A percentile compares a stretch with the other conserved stretches of the same genome.
Conservation (phyloP, 1,139 yeast species). For the Pichia sp. region DNA sequence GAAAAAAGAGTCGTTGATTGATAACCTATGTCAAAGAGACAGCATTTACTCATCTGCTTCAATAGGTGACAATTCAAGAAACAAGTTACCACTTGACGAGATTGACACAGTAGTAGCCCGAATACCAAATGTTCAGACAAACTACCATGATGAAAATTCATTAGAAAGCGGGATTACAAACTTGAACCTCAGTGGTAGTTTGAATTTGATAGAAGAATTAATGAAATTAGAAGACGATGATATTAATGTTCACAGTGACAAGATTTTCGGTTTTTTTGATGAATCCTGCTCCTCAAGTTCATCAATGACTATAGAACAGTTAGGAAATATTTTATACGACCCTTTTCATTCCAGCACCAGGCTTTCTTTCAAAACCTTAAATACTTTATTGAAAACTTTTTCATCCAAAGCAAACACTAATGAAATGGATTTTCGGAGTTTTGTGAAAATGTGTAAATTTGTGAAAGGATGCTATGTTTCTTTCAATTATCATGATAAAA, state of each 20-base stretch:
- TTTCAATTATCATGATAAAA: slow-evolving; percentile 28
- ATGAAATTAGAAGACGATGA: slow-evolving; percentile 15
- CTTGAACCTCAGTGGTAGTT: not conserved
- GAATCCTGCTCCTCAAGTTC: slow-evolving; percentile 19
- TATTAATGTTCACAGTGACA: slow-evolving; percentile 25
- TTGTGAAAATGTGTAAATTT: slow-evolving; percentile 28
- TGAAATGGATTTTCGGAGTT: slow-evolving; percentile 27
- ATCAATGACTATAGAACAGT: slow-evolving; percentile 7
- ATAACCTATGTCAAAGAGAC: not conserved
- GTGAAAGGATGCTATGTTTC: slow-evolving; percentile 31
- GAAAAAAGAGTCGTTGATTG: not conserved
- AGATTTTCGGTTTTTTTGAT: slow-evolving; percentile 19
- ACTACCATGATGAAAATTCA: not conserved
- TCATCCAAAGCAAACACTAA: slow-evolving; percentile 9
- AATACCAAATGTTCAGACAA: slow-evolving; percentile 18
- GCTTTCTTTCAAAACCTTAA: slow-evolving; percentile 14
- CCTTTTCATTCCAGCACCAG: slow-evolving; percentile 15
- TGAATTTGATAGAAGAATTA: slow-evolving; percentile 19
- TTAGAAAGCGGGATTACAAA: slow-evolving; percentile 9
- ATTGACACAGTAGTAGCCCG: slow-evolving; percentile 7
- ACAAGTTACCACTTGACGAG: not conserved
- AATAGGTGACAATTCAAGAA: slow-evolving; percentile 1
- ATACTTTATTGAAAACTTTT: slow-evolving; percentile 21
- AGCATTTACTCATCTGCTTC: slow-evolving; percentile 9
- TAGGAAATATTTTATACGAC: slow-evolving; percentile 18